Evolutionary conservation across 179 eudicot species (phyloP), one percentile per base, ranked within the genome.

Genomic region (Corrigiola litoralis): DNA sequence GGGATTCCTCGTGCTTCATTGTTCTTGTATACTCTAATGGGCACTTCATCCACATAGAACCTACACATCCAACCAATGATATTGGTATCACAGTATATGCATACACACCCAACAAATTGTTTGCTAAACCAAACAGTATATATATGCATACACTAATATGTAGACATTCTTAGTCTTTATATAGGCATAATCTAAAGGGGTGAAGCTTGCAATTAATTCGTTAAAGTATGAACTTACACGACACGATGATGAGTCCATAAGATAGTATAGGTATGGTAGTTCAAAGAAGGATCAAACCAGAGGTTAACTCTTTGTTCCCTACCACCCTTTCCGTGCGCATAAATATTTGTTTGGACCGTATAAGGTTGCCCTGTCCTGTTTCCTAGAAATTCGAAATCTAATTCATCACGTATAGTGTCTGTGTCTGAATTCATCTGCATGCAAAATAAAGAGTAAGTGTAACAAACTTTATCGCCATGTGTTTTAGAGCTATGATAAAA

Each of bases 381-480:
- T 8, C 95, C 95, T 75, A 88, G 69, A 80, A 88, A 88, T 71
- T 88, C 95, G 46, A 88, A 85, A 49, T 88, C 95, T 24, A 88
- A 67, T 68, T 88, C 95, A 24, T 88, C 85, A 0, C 86, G 82
- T 4, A 72, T 49, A 0, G 31, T 52, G 56, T 76, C 73, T 20
- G 85, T 80, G 67, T 88, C 85, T 21, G 95, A 88, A 44, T 77
- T 85, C 95, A 88, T 80, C 95, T 85, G 60, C 67, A 77, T 45
- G 28, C 49, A 45, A 24, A 27, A 54, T 62, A 10, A 59, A 46
- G 3, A 13, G 24, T 20, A n/a, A n/a, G n/a, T n/a, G n/a, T n/a
- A n/a, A n/a, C n/a, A n/a, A n/a, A n/a, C n/a, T n/a, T n/a, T n/a
- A n/a, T n/a, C n/a, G n/a, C n/a, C n/a, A n/a, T n/a, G n/a, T n/a